Base-by-base conservation (phyloP, 2,329 filamentous ascomycete genomes). In the Esteya vermicola region DNA sequence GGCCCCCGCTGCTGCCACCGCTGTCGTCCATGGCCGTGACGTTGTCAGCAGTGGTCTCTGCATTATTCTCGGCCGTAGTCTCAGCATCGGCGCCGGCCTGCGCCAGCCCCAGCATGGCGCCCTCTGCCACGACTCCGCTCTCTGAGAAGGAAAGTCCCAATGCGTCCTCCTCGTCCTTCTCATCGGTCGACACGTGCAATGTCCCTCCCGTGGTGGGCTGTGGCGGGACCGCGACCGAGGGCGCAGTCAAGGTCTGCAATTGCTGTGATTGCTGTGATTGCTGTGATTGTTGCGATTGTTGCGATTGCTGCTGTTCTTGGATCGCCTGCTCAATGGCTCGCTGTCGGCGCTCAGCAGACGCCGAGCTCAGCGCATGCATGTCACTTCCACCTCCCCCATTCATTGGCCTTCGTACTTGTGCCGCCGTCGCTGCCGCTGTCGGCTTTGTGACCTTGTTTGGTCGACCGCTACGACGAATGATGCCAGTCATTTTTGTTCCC, bases 371-470 rank as follows among this genome's bases (percentile, higher is more conserved):
- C 6, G 32, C 9, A 10, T 19, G n/a, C n/a, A n/a, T 23, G 13
- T 37, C 26, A 19, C 36, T n/a, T 19, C 38, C 46, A 39, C 45
- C 45, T 27, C 45, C 43, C 40, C 28, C 19, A 16, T 21, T 35
- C 5, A 33, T 26, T n/a, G 32, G 8, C 9, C 41, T 41, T 25
- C 38, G 26, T 43, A 54, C 33, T 51, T 51, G 33, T 50, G 50
- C 34, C 51, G 33, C 9, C 28, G 33, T 26, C 56, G 54, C 8
- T 22, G 13, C 27, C 18, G 26, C 36, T n/a, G 26, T 46, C 32
- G 57, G 52, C 51, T 68, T 69, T 39, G 58, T 59, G 50, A 67
- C 62, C 52, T 64, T 67, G 54, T 52, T 60, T 27, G 57, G 57
- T 39, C 60, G 60, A 47, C 51, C 58, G 47, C 52, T 58, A 41